Evolutionary conservation across 257 asterid genomes (phyloP), one percentile per base, ranked within the genome.

Genomic region (Solanum stenotomum): DNA sequence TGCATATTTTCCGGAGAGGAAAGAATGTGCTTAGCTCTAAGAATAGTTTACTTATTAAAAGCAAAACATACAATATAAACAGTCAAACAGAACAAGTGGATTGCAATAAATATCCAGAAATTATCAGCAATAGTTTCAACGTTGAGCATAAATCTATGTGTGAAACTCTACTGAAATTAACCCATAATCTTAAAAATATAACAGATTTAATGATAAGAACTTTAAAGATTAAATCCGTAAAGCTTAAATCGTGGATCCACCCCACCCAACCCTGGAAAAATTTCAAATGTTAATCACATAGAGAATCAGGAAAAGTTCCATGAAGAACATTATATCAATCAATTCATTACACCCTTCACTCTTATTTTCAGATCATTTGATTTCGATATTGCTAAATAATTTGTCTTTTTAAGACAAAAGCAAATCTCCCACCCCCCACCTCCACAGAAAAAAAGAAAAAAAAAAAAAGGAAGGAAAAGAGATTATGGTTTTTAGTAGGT

Each of bases 21-120:
- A 87, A 61, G 85, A 87, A 87, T 87, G 88, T 87, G 71, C 88
- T 52, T 49, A 52, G 52, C 83, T 75, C 85, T 87, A 72, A 37
- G 59, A 74, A 42, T 87, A 29, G 88, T 72, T 46, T 87, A 74
- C 40, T 46, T 46, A 65, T 16, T 81, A 81, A 81, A 81, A 81
- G 68, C 29, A 29, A 29, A 44, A 29, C 38, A 27, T 46, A 81
- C 16, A 46, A 27, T 46, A 81, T 25, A 78, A 42, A 78, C 85
- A 27, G 68, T 63, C 85, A 81, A 81, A 81, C 68, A 22, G 29
- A 75, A 35, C 37, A 27, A 27, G 40, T 46, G 37, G 29, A 44
- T 79, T 23, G 20, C 81, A 6, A 7, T n/a, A 40, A 14, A 77
- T 56, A 40, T 25, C 63, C 34, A 42, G 4, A n/a, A 78, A 27